These are phyloP conservation scores for Kitagawia praeruptora DNA, from an alignment of 129 eudicot genomes.

Conservation along the genomic window DNA sequence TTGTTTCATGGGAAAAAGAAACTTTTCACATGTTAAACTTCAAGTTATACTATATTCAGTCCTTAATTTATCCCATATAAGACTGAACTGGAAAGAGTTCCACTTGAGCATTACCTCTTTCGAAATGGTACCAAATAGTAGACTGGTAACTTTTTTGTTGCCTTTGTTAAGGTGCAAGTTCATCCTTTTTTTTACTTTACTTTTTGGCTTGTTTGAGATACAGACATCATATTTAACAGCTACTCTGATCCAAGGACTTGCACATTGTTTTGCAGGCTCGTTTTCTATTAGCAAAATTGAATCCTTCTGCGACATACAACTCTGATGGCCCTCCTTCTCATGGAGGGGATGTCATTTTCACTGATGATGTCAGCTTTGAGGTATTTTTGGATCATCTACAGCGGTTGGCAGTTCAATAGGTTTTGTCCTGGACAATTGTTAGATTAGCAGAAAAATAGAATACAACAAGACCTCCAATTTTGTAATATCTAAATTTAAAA, in stretches of 20 bases:
- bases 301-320: constrained; percentile 93
- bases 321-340: constrained; percentile 64
- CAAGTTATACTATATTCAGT: neutral
- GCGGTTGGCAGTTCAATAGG: constrained; percentile 89
- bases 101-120: neutral
- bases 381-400: constrained; percentile 91
- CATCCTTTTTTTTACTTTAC: neutral
- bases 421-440: constrained; percentile 17
- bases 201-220: neutral
- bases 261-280: constrained; percentile 67
- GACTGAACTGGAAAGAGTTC: neutral
- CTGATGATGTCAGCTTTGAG: constrained; percentile 98
- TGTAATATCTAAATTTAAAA: constrained; percentile 27
- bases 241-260: neutral
- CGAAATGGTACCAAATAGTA: neutral
- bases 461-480: constrained; percentile 35
- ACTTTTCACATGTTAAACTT: neutral
- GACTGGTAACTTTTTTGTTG: neutral
- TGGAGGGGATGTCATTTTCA: constrained; percentile 84
- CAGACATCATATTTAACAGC: neutral
- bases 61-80: neutral
- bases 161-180: neutral
- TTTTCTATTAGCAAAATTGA: constrained; percentile 83
- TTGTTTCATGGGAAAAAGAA: neutral
- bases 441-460: constrained; percentile 32